Evolutionary conservation across 75 land plant species (phyloP).

Genomic region (Cunninghamia lanceolata): DNA sequence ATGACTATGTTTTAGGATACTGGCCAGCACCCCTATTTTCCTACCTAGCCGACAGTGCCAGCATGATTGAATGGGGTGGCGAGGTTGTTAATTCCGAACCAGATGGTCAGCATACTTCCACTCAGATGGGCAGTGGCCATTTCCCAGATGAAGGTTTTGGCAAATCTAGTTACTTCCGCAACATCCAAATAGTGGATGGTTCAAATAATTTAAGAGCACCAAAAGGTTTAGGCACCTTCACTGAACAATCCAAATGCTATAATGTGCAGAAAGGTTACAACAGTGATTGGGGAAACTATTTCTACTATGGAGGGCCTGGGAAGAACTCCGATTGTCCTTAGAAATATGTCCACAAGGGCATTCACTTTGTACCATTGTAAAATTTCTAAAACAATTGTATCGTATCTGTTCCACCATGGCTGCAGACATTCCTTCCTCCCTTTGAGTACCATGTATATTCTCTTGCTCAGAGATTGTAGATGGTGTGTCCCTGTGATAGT

Average conservation of each 20-base stretch:
- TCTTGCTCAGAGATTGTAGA: slow-evolving; percentile 19
- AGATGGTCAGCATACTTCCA: slow-evolving; percentile 72
- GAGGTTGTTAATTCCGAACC: slow-evolving; percentile 84
- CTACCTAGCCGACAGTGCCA: slow-evolving; percentile 72
- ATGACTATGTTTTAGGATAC: slow-evolving; percentile 67
- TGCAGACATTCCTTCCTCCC: background rate
- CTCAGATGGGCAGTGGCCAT: slow-evolving; percentile 92
- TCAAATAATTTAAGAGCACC: slow-evolving; percentile 67
- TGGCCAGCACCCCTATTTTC: slow-evolving; percentile 85
- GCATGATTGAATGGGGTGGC: slow-evolving; percentile 92
- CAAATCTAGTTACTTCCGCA: slow-evolving; percentile 74
- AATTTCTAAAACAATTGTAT: slow-evolving; percentile 7
- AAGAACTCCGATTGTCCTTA: slow-evolving; percentile 56
- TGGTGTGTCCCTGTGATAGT: slow-evolving; percentile 6
- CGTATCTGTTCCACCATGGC: slow-evolving; percentile 5
- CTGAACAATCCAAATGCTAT: slow-evolving; percentile 84
- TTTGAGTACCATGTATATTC: slow-evolving; percentile 3
- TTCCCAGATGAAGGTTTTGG: slow-evolving; percentile 82
- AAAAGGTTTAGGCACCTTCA: slow-evolving; percentile 57
- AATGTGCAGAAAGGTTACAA: slow-evolving; percentile 64
- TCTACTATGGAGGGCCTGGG: slow-evolving; percentile 94
- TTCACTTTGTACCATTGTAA: slow-evolving; percentile 10
- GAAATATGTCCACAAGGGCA: slow-evolving; percentile 7
- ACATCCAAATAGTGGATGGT: slow-evolving; percentile 66
- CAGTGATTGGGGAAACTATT: slow-evolving; percentile 82